Base-by-base conservation (phyloP, 495 filamentous ascomycete species). In the Thozetella sp. region DNA sequence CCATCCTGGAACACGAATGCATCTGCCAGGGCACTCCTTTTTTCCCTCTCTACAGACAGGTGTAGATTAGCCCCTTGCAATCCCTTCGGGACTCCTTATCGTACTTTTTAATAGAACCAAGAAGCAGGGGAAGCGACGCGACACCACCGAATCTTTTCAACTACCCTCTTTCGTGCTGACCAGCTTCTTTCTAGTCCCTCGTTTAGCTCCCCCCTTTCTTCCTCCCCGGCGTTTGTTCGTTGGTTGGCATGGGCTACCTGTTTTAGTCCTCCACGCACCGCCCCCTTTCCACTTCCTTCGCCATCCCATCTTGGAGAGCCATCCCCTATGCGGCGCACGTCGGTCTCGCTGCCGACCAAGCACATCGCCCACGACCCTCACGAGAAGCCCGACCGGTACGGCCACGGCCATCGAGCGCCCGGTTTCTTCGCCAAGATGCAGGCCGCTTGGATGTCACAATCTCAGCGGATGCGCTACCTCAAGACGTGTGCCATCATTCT, bases 401-500 rank as follows among this genome's bases (percentile, higher is more conserved):
- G 69, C 61, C 59, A 63, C 59, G 71, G 69, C 61, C 74, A 76
- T 66, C 66, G 72, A 67, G 72, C 77, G 63, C 66, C 67, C 63
- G 67, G 70, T 68, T 69, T 78, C 48, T 62, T 81, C 67, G 73
- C 75, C 67, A 82, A 75, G 65, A 61, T 80, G 71, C 80, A 82
- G 68, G 66, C 75, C 64, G 76, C 80, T 63, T 87, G 78, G 66
- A 88, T 89, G 82, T 86, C 85, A 61, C 88, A 90, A 74, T 84
- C 83, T 62, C 88, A 91, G 76, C 85, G 83, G 79, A 88, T 87
- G 58, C 86, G 92, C 66, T 93, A 88, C 72, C 62, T 96, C 61
- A 96, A 95, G 85, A 90, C 90, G 40, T 90, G 88, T 34, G 89
- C 88, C 64, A 85, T 96, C 63, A 78, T 96, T 56, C 83, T 87